These are phyloP conservation scores for Rubia occidens DNA, from an alignment of 305 asterid species.

Conservation along the genomic window DNA sequence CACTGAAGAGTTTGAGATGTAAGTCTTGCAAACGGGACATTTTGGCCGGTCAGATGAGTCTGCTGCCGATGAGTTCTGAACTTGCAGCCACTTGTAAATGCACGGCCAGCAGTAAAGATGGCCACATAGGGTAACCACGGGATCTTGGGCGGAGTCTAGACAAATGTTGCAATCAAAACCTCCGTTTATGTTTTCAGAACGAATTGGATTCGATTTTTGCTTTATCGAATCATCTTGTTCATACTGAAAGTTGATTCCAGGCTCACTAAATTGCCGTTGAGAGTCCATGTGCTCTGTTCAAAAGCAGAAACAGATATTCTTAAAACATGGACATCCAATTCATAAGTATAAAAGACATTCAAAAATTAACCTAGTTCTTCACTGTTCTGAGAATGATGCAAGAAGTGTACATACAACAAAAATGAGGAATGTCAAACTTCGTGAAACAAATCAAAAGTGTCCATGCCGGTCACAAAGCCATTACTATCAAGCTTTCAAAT, in stretches of 20 bases:
- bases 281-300: slow-evolving; percentile 51
- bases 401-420: not conserved
- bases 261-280: slow-evolving; percentile 32
- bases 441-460: not conserved
- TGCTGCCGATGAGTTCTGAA: slow-evolving; percentile 34
- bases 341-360: not conserved
- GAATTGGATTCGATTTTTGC: slow-evolving; percentile 31
- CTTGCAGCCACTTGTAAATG: slow-evolving; percentile 73
- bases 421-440: not conserved
- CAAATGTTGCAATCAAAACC: slow-evolving; percentile 85
- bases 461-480: not conserved
- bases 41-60: slow-evolving; percentile 50
- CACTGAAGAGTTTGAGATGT: slow-evolving; percentile 50
- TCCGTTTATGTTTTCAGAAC: slow-evolving; percentile 43
- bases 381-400: not conserved
- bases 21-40: slow-evolving; percentile 72
- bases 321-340: not conserved
- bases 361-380: not conserved
- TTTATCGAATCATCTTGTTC: slow-evolving; percentile 31
- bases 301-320: slow-evolving; percentile 5
- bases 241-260: slow-evolving; percentile 26
- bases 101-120: slow-evolving; percentile 97
- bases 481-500: not conserved
- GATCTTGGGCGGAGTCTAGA: slow-evolving; percentile 65
- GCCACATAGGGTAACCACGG: slow-evolving; percentile 84